These are phyloP conservation scores for Boechera retrofracta DNA, from an alignment of 345 rosid species.

Conservation along the genomic window DNA sequence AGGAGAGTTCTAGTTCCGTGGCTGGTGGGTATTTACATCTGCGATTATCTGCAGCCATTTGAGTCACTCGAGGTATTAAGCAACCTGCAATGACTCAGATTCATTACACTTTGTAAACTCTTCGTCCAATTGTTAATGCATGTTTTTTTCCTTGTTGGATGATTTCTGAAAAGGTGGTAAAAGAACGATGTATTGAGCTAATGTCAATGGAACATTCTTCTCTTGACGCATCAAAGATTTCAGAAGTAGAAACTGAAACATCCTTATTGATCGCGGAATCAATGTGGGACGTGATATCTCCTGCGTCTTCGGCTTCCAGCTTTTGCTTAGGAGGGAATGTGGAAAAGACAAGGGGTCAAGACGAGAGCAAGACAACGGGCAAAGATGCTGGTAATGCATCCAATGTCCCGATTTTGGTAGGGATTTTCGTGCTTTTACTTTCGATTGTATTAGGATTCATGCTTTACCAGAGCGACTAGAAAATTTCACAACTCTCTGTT, in stretches of 20 bases:
- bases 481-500: neutral
- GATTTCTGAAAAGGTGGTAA: slow-evolving; percentile 57
- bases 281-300: slow-evolving; percentile 67
- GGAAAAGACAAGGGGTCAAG: slow-evolving; percentile 31
- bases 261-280: slow-evolving; percentile 51
- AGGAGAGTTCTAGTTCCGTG: slow-evolving; percentile 86
- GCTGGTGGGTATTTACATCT: slow-evolving; percentile 62
- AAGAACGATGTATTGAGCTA: slow-evolving; percentile 83
- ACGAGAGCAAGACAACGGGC: neutral
- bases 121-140: neutral
- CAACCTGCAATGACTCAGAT: neutral
- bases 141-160: neutral
- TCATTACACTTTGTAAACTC: neutral
- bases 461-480: slow-evolving; percentile 45
- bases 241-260: slow-evolving; percentile 70
- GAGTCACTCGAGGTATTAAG: slow-evolving; percentile 74
- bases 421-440: slow-evolving; percentile 61
- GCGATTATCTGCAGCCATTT: slow-evolving; percentile 82
- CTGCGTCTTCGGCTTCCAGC: slow-evolving; percentile 39
- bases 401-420: slow-evolving; percentile 44
- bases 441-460: slow-evolving; percentile 59
- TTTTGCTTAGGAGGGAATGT: slow-evolving; percentile 41
- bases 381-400: slow-evolving; percentile 17
- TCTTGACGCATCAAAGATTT: slow-evolving; percentile 52
- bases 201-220: slow-evolving; percentile 71